phyloP scores from a whole-genome alignment of 129 eudicot species.

The Flaveria linearis region DNA sequence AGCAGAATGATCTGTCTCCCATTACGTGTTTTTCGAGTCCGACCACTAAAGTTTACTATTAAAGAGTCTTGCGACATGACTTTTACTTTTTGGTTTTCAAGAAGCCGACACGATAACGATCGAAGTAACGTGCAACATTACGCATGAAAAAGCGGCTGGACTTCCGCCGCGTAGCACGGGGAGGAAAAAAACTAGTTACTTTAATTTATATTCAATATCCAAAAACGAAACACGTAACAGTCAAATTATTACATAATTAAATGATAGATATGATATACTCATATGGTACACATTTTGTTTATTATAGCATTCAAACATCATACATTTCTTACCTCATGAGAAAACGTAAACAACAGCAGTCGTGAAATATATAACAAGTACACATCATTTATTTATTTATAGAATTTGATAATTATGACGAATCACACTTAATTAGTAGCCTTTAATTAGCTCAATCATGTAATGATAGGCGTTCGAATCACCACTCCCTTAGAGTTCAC shows the following conservation, averaged over 20 bases:
- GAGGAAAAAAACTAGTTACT: background rate
- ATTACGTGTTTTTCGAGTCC: no score
- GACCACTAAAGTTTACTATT: no score
- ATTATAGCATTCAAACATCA: background rate
- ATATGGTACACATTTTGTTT: background rate
- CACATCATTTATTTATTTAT: background rate
- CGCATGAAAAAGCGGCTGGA: no score
- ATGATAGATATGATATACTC: background rate
- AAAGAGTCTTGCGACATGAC: no score
- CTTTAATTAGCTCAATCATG: constrained; percentile 18
- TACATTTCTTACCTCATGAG: background rate
- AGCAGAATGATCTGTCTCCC: no score
- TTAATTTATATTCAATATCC: no score
- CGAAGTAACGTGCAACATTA: no score
- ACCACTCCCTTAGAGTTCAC: constrained; percentile 37
- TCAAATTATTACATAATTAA: background rate
- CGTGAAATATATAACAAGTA: background rate
- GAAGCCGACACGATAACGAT: no score
- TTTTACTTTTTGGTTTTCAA: no score
- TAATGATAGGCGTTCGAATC: constrained; percentile 33
- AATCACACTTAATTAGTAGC: background rate
- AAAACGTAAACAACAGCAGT: background rate
- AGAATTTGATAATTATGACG: no score
- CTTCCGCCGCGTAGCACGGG: no score
- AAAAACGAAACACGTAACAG: background rate